A percentile compares a stretch with the other conserved stretches of the same genome.
Evolutionary conservation across 1,139 yeast species (phyloP).

Genomic region (Sugiyamaella neomexicana): DNA sequence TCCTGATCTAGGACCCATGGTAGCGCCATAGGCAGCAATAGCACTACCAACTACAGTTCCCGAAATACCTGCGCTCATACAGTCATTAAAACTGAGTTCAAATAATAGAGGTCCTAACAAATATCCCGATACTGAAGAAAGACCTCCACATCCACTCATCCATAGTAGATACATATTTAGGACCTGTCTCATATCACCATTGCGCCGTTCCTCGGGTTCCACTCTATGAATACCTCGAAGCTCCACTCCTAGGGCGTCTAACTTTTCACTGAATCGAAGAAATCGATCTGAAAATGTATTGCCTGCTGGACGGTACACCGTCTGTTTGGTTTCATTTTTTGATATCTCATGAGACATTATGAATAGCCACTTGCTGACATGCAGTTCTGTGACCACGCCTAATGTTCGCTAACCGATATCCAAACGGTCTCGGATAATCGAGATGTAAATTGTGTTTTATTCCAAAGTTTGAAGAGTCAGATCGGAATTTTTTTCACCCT

Average conservation of each 20-base stretch:
- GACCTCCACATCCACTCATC: conserved; percentile 82
- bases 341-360: background rate
- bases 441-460: background rate
- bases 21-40: conserved; percentile 76
- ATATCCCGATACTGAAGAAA: conserved; percentile 81
- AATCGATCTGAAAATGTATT: conserved; percentile 27
- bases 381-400: background rate
- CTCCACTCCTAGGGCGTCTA: conserved; percentile 64
- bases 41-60: conserved; percentile 68
- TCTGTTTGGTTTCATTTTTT: conserved; percentile 4
- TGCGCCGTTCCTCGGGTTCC: conserved; percentile 61
- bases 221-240: conserved; percentile 80
- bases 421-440: background rate
- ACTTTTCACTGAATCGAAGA: conserved; percentile 37
- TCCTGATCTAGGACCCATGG: conserved; percentile 87
- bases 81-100: conserved; percentile 63
- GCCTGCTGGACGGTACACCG: background rate
- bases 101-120: conserved; percentile 71
- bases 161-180: conserved; percentile 70
- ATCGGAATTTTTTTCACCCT: conserved; percentile 1
- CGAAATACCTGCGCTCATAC: conserved; percentile 59
- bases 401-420: too few relatives aligned
- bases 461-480: background rate
- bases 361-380: background rate
- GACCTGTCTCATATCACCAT: conserved; percentile 50